Percentiles rank a stretch among this genome's conserved stretches.
Evolutionary conservation across 1,139 yeast species (phyloP).

Genomic region (Suhomyces terraborum): DNA sequence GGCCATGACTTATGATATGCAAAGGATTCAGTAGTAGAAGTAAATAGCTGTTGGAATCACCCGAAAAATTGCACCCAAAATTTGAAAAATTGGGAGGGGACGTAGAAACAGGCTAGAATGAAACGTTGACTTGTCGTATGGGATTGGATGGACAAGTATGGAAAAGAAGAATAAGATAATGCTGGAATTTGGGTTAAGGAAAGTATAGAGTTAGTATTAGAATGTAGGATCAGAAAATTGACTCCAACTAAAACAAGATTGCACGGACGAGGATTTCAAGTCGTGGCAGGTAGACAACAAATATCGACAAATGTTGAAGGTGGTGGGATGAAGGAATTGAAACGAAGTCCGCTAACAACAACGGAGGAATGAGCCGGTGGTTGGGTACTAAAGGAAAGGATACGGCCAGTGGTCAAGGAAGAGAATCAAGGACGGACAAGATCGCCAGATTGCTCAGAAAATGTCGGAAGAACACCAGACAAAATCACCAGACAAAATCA

Average conservation of each 20-base stretch:
- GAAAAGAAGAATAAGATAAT: background rate
- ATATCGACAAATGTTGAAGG: background rate
- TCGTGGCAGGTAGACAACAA: no score
- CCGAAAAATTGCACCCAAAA: conserved; percentile 11
- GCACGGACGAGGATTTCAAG: no score
- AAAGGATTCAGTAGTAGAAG: conserved; percentile 8
- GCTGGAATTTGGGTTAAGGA: background rate
- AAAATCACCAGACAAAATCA: background rate
- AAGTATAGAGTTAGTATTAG: conserved; percentile 1
- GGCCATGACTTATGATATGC: conserved; percentile 17
- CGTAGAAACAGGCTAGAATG: background rate
- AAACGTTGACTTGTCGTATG: background rate
- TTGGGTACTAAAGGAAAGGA: conserved; percentile 2
- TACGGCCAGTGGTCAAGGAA: conserved; percentile 1
- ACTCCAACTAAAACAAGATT: no score
- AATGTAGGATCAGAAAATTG: no score
- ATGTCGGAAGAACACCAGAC: background rate
- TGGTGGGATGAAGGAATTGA: background rate
- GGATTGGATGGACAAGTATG: background rate
- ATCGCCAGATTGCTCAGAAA: no score
- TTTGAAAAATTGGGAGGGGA: background rate
- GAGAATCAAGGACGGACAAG: background rate
- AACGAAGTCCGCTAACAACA: no score
- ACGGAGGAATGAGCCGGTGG: background rate
- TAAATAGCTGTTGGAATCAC: conserved; percentile 2